Evolutionary conservation across 768 basidiomycete genomes (phyloP).

Genomic region (Lepiota brunneoincarnata): DNA sequence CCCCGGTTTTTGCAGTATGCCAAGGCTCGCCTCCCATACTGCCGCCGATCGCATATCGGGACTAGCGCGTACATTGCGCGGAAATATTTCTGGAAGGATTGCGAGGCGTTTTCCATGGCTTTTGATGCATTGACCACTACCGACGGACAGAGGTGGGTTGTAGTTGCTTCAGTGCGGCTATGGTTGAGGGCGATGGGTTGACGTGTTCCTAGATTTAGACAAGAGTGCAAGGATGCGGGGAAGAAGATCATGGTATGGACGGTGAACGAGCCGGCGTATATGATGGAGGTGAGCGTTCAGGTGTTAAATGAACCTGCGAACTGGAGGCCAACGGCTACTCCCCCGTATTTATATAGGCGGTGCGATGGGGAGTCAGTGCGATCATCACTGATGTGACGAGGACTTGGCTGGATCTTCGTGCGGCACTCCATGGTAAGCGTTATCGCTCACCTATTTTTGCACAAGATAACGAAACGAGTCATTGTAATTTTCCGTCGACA

Average conservation of each 20-base stretch:
- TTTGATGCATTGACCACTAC: constrained; percentile 69
- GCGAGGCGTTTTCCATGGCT: constrained; percentile 82
- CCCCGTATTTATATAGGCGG: constrained; percentile 48
- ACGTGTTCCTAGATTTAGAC: constrained; percentile 57
- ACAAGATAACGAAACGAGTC: constrained; percentile 3
- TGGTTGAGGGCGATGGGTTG: not conserved
- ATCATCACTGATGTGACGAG: constrained; percentile 77
- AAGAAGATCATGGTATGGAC: constrained; percentile 96
- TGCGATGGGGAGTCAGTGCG: constrained; percentile 74
- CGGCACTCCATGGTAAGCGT: constrained; percentile 51
- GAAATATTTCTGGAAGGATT: constrained; percentile 86
- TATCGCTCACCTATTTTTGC: not conserved
- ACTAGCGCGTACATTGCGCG: constrained; percentile 66
- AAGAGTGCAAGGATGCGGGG: constrained; percentile 72
- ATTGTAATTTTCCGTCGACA: constrained; percentile 21
- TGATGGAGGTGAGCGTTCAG: constrained; percentile 72
- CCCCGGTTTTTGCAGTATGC: constrained; percentile 84
- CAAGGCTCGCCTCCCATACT: constrained; percentile 73
- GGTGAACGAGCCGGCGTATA: constrained; percentile 84
- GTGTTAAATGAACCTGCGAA: too few species aligned
- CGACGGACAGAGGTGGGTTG: constrained; percentile 70
- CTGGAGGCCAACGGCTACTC: too few species aligned
- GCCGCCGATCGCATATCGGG: constrained; percentile 85
- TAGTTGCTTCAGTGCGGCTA: not conserved
- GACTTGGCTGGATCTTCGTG: constrained; percentile 64